Evolutionary conservation across 192 early-diverging fungal species (phyloP).

Genomic region (Mortierella antarctica): DNA sequence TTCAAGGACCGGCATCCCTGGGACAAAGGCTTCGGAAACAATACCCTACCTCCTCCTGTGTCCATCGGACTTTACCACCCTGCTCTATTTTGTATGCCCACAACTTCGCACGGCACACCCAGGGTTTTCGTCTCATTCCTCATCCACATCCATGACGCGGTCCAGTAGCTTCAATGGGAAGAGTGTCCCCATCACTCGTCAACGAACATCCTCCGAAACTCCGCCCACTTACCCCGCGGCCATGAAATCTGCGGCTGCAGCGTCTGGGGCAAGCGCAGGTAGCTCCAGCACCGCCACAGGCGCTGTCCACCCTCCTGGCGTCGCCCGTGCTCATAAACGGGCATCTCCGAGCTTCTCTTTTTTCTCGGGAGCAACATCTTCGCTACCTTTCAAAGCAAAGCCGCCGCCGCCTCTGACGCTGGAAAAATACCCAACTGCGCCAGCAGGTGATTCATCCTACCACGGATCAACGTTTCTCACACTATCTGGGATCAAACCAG

Average conservation of each 20-base stretch:
- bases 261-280: not conserved
- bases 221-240: constrained; percentile 41
- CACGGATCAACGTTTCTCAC: constrained; percentile 23
- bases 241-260: constrained; percentile 1
- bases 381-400: constrained; percentile 37
- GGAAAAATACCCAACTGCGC: constrained; percentile 28
- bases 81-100: constrained; percentile 54
- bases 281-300: not conserved
- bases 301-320: constrained; percentile 8
- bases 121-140: constrained; percentile 3
- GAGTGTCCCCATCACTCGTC: constrained; percentile 13
- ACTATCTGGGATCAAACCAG: constrained; percentile 38
- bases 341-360: constrained; percentile 44
- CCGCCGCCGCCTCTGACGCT: constrained; percentile 24
- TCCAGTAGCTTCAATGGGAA: constrained; percentile 49
- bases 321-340: constrained; percentile 24
- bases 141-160: constrained; percentile 23
- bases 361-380: constrained; percentile 27
- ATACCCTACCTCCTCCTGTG: constrained; percentile 46
- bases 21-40: constrained; percentile 10
- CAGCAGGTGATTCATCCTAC: constrained; percentile 2
- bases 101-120: constrained; percentile 7
- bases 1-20: not conserved
- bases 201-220: constrained; percentile 46
- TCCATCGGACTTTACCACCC: constrained; percentile 53